These are phyloP conservation scores for Metschnikowia picachoensis DNA, from an alignment of 805 yeast species.

Conservation along the genomic window DNA sequence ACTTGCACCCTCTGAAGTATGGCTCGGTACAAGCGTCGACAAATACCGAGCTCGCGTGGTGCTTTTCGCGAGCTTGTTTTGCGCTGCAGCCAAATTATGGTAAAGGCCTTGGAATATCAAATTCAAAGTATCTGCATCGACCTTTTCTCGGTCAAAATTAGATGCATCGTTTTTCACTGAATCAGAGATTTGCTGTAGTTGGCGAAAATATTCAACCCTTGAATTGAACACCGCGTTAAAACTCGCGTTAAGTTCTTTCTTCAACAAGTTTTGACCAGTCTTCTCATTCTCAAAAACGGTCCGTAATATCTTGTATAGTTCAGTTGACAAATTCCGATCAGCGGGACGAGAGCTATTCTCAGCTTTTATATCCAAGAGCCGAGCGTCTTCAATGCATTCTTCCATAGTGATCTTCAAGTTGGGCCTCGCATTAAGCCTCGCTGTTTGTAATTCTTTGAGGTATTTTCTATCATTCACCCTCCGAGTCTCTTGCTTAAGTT, in stretches of 20 bases:
- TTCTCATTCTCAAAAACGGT: conserved; percentile 40
- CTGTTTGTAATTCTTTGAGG: conserved; percentile 21
- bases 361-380: conserved; percentile 23
- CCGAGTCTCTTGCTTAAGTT: conserved; percentile 21
- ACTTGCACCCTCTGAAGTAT: conserved; percentile 1
- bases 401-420: conserved; percentile 30
- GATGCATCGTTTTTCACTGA: conserved; percentile 46
- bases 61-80: conserved; percentile 24
- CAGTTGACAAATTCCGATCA: conserved; percentile 17
- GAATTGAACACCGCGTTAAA: conserved; percentile 69
- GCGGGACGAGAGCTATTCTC: conserved; percentile 16
- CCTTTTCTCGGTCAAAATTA: conserved; percentile 6
- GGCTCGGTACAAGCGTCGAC: conserved; percentile 20
- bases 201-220: conserved; percentile 78
- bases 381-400: conserved; percentile 22
- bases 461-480: conserved; percentile 26
- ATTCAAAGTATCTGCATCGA: conserved; percentile 6
- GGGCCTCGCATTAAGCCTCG: conserved; percentile 25
- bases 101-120: conserved; percentile 5
- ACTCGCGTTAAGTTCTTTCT: conserved; percentile 46
- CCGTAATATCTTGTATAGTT: conserved; percentile 20
- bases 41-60: conserved; percentile 36
- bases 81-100: conserved; percentile 6
- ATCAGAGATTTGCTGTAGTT: conserved; percentile 83
- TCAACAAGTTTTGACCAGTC: conserved; percentile 35